Evolutionary conservation across 306 rosid genomes (phyloP).

Genomic region (Fagus crenata): DNA sequence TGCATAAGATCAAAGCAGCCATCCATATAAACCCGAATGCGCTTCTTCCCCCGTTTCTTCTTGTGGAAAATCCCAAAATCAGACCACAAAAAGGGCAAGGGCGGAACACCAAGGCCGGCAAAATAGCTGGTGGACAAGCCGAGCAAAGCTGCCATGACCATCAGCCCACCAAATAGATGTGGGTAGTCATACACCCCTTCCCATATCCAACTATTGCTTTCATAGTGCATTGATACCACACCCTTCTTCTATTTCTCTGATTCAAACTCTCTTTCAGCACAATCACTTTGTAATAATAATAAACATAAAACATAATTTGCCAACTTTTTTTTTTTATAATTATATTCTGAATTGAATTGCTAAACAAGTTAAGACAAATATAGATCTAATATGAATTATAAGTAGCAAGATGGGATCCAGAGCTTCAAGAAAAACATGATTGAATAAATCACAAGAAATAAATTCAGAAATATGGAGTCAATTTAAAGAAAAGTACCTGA

Average conservation of each 20-base stretch:
- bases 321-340: background rate
- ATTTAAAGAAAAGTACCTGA: too few relatives aligned
- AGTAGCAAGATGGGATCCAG: background rate
- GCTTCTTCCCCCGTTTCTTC: slow-evolving; percentile 71
- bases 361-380: background rate
- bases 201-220: slow-evolving; percentile 83
- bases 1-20: slow-evolving; percentile 99
- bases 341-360: background rate
- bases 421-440: background rate
- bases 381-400: background rate
- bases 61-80: slow-evolving; percentile 67
- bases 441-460: background rate
- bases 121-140: slow-evolving; percentile 89
- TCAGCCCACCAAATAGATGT: slow-evolving; percentile 85
- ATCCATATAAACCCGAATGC: slow-evolving; percentile 93
- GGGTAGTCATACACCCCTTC: slow-evolving; percentile 81
- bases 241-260: slow-evolving; percentile 9
- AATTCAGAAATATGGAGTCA: too few relatives aligned
- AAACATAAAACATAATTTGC: background rate
- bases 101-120: slow-evolving; percentile 75
- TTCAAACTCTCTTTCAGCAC: slow-evolving; percentile 17
- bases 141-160: slow-evolving; percentile 95
- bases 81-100: slow-evolving; percentile 60
- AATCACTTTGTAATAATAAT: background rate
- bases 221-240: slow-evolving; percentile 66